Percentiles rank a stretch among this genome's conserved stretches.
These are phyloP conservation scores for Wickerhamiella domercqiae DNA, from an alignment of 805 yeast genomes.

Conservation along the genomic window DNA sequence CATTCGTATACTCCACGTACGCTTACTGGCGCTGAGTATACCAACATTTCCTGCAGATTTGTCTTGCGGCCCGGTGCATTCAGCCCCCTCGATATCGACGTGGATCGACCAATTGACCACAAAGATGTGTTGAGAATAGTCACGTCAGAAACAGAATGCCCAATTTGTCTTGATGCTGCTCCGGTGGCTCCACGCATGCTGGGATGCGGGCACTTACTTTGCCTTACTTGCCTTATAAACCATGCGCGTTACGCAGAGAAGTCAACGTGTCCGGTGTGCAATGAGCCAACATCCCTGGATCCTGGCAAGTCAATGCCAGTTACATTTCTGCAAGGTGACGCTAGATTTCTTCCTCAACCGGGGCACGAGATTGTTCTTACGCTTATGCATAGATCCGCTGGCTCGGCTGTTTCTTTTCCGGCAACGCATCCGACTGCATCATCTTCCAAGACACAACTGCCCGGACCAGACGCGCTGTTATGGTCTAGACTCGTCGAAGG, in stretches of 20 bases:
- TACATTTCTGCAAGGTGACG: constrained; percentile 10
- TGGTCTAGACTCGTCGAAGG: constrained; percentile 56
- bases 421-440: constrained; percentile 3
- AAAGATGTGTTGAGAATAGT: constrained; percentile 56
- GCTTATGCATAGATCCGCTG: constrained; percentile 10
- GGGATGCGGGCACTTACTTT: constrained; percentile 79
- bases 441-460: constrained; percentile 13
- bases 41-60: constrained; percentile 74
- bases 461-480: constrained; percentile 28
- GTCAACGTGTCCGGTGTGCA: constrained; percentile 17
- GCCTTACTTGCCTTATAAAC: constrained; percentile 65
- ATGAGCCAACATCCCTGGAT: constrained; percentile 7
- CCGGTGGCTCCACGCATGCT: constrained; percentile 94
- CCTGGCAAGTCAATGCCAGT: constrained; percentile 10
- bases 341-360: constrained; percentile 11
- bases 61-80: constrained; percentile 55
- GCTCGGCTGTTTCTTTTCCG: constrained; percentile 10
- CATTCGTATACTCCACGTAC: background rate
- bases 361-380: constrained; percentile 15
- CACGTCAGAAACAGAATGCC: constrained; percentile 61
- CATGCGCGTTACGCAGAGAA: constrained; percentile 34
- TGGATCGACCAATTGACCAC: constrained; percentile 39
- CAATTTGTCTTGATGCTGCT: constrained; percentile 74
- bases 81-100: constrained; percentile 29
- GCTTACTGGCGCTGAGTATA: constrained; percentile 21